Conservation (phyloP, 2,329 filamentous ascomycete species). For the Fusarium coffeatum region DNA sequence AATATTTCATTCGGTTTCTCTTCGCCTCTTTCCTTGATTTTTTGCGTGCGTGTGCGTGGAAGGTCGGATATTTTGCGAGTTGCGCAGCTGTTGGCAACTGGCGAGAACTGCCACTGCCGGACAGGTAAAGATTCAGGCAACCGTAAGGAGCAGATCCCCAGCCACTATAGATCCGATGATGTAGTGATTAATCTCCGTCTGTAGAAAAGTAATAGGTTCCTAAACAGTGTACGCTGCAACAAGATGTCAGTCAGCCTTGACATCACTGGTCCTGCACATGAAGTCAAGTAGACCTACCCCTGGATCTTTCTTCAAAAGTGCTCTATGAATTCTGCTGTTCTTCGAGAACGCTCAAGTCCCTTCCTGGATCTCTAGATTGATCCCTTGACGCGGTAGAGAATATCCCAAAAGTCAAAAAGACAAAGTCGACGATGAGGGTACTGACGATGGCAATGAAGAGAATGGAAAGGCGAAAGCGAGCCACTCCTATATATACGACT, state of each 20-base stretch:
- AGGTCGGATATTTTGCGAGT: not conserved
- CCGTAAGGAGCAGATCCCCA: not conserved
- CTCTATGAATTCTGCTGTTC: not conserved
- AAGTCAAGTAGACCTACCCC: not conserved
- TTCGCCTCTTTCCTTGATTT: not conserved
- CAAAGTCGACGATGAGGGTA: not conserved
- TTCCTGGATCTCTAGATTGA: not conserved
- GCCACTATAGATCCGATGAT: not conserved
- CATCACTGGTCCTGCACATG: not conserved
- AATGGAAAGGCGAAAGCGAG: not conserved
- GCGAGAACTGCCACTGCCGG: constrained; percentile 18
- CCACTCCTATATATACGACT: not conserved
- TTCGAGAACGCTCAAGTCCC: not conserved
- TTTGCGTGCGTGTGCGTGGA: not conserved
- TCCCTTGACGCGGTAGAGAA: not conserved
- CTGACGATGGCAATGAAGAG: not conserved
- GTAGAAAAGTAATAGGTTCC: not conserved
- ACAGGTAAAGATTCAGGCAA: not conserved
- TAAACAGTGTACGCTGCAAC: not conserved
- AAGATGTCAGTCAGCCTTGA: not conserved
- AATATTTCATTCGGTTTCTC: not conserved
- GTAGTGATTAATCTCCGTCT: not conserved
- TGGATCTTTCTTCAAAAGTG: not conserved
- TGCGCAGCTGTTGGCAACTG: constrained; percentile 30
- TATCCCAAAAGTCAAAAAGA: not conserved